Evolutionary conservation across 495 filamentous ascomycete species (phyloP), one percentile per base, ranked within the genome.

Genomic region (Bombardia bombarda): DNA sequence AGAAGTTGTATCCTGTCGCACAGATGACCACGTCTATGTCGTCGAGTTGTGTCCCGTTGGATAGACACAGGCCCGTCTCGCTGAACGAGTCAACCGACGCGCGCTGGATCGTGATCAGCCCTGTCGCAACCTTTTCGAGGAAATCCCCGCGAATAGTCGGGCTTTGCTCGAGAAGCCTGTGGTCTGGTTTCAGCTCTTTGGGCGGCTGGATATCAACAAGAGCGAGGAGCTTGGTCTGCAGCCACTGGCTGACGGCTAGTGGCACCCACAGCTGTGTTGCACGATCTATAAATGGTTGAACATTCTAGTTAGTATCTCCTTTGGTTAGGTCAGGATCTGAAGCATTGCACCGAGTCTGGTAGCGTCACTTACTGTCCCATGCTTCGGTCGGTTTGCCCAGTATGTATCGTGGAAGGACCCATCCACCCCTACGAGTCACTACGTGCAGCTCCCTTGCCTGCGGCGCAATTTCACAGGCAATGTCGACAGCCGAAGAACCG

Each of bases 401-500:
- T 9, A 52, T 38, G 23, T 40, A 55, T 21, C 48, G 45, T 16
- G 54, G 56, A 12, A 60, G 22, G 23, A 57, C 32, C 45, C 53
- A 57, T 20, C 48, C 46, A 18, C 51, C 51, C 9, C 54, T 36
- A n/a, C 45, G 40, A 13, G 51, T 46, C 31, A 55, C 40, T 7
- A 55, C 18, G 33, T 57, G 48, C 25, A 48, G 40, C 35, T 49
- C 42, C 13, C 16, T 18, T 14, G 53, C 48, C 17, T 40, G 38
- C 14, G 36, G 35, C 4, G 35, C 44, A 31, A 53, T 40, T 40
- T 57, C 54, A 19, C 40, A 44, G 26, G 51, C 45, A 20, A 55
- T 48, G 39, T 60, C 51, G 20, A 51, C 46, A 18, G 57, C 62
- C 18, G 57, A 61, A 24, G 50, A 53, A 14, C 55, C 57, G 32